Evolutionary conservation across 2,329 filamentous ascomycete genomes (phyloP), one percentile per base, ranked within the genome.

Genomic region (Calonectria hawksworthii): DNA sequence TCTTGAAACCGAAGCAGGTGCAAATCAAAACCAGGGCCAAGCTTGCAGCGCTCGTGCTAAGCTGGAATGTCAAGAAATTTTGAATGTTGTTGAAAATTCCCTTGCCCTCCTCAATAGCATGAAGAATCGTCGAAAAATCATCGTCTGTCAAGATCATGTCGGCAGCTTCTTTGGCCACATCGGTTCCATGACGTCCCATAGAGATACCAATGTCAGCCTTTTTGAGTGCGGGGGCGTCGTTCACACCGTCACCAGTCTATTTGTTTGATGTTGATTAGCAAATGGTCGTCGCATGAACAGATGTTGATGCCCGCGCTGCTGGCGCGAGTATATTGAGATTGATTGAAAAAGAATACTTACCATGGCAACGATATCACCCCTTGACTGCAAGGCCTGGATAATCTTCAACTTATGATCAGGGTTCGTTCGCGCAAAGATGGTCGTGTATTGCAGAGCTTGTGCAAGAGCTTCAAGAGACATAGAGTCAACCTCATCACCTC

Each of bases 61-160:
- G 91, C 87, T 99, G 98, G 86, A 99, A 99, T 0, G 97, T 99
- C 77, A 99, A 90, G 86, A 99, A 99, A 85, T 99, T 99, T 83
- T 99, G 97, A 79, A 99, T 99, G 85, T 99, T 99, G 90, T 97
- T 98, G 86, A 99, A 99, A 80, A 99, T 99, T 70, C 96, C 97
- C 86, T 99, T 99, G 86, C 97, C 98, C 87, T 99, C 97, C 85
- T 99, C 97, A 76, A 99, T 99, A 36, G 97, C 97, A 74, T 93
- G 94, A 14, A 99, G 90, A 76, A 99, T 99, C 7, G 95, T 97
- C 0, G 94, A 95, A 84, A 98, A 97, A 85, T 97, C 94, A 84
- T 98, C 95, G 79, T 97, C 94, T 0, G 95, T 97, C 68, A 98
- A 87, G 77, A 98, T 96, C 95, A 98, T 98, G 82, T 97, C 95